Base-by-base conservation (phyloP, 1,139 yeast genomes). In the Pneumocystis carinii region DNA sequence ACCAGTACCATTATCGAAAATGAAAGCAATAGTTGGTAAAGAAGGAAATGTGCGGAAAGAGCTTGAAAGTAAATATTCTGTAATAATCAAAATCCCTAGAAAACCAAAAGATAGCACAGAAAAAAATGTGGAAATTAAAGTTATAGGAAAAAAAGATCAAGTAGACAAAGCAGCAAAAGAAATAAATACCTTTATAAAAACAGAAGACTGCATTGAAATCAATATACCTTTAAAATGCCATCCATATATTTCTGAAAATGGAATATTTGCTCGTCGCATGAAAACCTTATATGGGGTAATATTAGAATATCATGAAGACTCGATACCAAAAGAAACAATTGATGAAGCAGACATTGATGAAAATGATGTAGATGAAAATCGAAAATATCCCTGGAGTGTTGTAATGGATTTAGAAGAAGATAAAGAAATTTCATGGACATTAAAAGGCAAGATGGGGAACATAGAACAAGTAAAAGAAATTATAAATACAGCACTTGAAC, bases 11-110 rank as follows among this genome's bases (percentile, higher is more conserved):
- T 83, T 84, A 73, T 87, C 84, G 65, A 86, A 85, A 72, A 94
- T 88, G 70, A 82, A 90, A 70, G 78, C 83, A 29, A 73, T 92
- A 66, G 83, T 92, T 73, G 97, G 97, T 55, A 83, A 90, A 59
- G 84, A 84, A 66, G 97, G 97, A 58, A 72, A 83, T 15, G 80
- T 82, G 65, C 88, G 92, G 75, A 85, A 86, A 69, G 79, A 82
- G 12, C 75, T 90, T 67, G 95, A 90, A 76, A 78, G 80, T 35
- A 88, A 86, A 69, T 87, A 79, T 73, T 77, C 78, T 17, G 92
- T 88, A 61, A 72, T 75, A 37, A 75, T 92, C 65, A 79, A 77
- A 62, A 82, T 92, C 71, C 97, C 97, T 67, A 81, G 83, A 71
- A 65, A 70, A 79, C 81, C 69, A 77, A 77, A 67, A 79, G 41